Percentiles rank a stretch among this genome's conserved stretches.
Evolutionary conservation across 2,329 filamentous ascomycete genomes (phyloP).

Genomic region (Pezizomycotina sp.): DNA sequence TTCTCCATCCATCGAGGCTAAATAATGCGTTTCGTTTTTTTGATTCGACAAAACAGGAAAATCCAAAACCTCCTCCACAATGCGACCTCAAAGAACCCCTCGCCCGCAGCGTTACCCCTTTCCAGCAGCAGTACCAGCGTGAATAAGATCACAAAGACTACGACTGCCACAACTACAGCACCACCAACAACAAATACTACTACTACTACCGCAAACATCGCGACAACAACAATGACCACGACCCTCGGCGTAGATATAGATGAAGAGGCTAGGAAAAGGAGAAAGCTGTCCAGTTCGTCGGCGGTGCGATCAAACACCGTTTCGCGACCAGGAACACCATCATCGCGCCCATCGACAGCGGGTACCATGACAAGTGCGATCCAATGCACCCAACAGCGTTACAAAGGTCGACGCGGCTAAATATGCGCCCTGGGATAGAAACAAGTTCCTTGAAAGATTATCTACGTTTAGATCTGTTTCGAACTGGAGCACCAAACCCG

Average conservation of each 20-base stretch:
- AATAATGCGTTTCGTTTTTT: too few species aligned
- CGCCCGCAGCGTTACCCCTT: not conserved
- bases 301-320: not conserved
- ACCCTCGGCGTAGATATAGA: constrained; percentile 15
- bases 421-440: constrained; percentile 74
- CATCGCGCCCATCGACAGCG: constrained; percentile 7
- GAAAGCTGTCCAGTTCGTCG: constrained; percentile 3
- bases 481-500: constrained; percentile 83
- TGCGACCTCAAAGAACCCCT: constrained; percentile 11
- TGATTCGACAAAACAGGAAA: too few species aligned
- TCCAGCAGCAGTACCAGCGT: constrained; percentile 3
- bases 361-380: constrained; percentile 6
- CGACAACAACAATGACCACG: constrained; percentile 16
- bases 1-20: too few species aligned
- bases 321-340: constrained; percentile 8
- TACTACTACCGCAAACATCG: constrained; percentile 9
- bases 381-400: constrained; percentile 5
- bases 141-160: constrained; percentile 4
- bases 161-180: not conserved
- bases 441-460: constrained; percentile 62
- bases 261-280: constrained; percentile 8
- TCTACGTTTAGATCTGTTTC: constrained; percentile 83
- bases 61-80: constrained; percentile 20
- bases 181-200: constrained; percentile 14
- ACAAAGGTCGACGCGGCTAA: constrained; percentile 33